Evolutionary conservation across 2,329 filamentous ascomycete genomes (phyloP), one percentile per base, ranked within the genome.

Genomic region (Xylaria sp.): DNA sequence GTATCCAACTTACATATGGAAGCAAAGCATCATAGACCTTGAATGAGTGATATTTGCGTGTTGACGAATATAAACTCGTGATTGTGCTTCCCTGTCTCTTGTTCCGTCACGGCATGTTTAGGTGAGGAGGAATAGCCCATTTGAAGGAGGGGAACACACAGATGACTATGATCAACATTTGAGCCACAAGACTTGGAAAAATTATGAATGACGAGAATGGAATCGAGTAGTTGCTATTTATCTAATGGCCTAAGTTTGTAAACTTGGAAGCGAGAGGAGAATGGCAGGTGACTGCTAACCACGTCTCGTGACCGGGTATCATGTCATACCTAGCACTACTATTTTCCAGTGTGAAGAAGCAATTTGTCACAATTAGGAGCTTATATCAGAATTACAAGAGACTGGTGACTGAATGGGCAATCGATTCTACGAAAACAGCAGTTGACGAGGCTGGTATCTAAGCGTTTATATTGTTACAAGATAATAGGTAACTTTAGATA

Each of bases 241-340:
- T 53, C 20, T 31, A 13, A 20, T 2, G n/a, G n/a, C n/a, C n/a
- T n/a, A n/a, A n/a, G n/a, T 20, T 65, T 22, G 29, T 10, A 38
- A 45, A n/a, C n/a, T n/a, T n/a, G n/a, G n/a, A n/a, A 36, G 36
- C 4, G 9, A 51, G 29, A 53, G 25, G 20, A 22, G 29, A 36
- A 47, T 54, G 47, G 49, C 64, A 36, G 39, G 42, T 66, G 54
- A 66, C 55, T 38, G 25, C 33, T 36, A 5, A 50, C 42, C 7
- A 38, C 25, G 42, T 55, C 64, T 39, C 42, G 60, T 66, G 64
- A 66, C 33, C 15, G 36, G 9, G 2, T 36, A 13, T 36, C 39
- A 20, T 45, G 47, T 49, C 39, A 59, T 29, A 38, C n/a, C n/a
- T n/a, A n/a, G n/a, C 27, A 51, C 27, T 31, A 15, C 27, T 50